Evolutionary conservation across 2,329 filamentous ascomycete species (phyloP).

Genomic region (Penicillium sumatraense): DNA sequence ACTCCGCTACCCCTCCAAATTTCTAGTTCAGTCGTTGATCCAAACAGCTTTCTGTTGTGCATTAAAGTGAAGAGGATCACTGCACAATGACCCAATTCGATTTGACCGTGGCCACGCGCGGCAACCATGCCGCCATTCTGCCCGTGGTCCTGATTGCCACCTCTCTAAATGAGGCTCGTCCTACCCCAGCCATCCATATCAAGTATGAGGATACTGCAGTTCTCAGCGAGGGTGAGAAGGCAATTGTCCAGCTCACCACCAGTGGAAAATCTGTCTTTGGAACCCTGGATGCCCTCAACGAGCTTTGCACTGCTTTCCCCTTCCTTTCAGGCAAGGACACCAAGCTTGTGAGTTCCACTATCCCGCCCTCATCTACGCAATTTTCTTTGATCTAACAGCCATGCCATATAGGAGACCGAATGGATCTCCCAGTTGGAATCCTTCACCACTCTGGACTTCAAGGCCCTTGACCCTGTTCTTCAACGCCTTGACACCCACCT

Average conservation of each 20-base stretch:
- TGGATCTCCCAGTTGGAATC: slow-evolving; percentile 61
- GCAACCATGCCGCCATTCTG: slow-evolving; percentile 46
- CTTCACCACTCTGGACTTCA: slow-evolving; percentile 72
- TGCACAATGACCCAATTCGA: slow-evolving; percentile 37
- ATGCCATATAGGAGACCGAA: slow-evolving; percentile 48
- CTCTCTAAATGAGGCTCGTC: slow-evolving; percentile 45
- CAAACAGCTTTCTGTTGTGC: slow-evolving; percentile 11
- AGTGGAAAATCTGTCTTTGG: slow-evolving; percentile 36
- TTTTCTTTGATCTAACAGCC: background rate
- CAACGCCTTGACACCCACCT: slow-evolving; percentile 84
- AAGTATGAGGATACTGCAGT: slow-evolving; percentile 43
- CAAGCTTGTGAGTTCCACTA: slow-evolving; percentile 34
- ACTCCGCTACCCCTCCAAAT: slow-evolving; percentile 31
- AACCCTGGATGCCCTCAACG: slow-evolving; percentile 35
- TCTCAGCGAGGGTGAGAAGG: slow-evolving; percentile 40
- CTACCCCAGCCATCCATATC: slow-evolving; percentile 40
- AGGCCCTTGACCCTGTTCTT: slow-evolving; percentile 75
- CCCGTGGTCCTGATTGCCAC: slow-evolving; percentile 47
- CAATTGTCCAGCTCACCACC: slow-evolving; percentile 37
- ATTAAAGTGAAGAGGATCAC: slow-evolving; percentile 4
- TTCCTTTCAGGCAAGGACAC: slow-evolving; percentile 43
- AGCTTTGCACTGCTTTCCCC: slow-evolving; percentile 40
- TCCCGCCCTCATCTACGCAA: background rate
- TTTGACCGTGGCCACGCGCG: slow-evolving; percentile 45
- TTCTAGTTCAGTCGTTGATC: background rate